Conservation (phyloP, 306 rosid genomes). For the Lathyrus sativus region DNA sequence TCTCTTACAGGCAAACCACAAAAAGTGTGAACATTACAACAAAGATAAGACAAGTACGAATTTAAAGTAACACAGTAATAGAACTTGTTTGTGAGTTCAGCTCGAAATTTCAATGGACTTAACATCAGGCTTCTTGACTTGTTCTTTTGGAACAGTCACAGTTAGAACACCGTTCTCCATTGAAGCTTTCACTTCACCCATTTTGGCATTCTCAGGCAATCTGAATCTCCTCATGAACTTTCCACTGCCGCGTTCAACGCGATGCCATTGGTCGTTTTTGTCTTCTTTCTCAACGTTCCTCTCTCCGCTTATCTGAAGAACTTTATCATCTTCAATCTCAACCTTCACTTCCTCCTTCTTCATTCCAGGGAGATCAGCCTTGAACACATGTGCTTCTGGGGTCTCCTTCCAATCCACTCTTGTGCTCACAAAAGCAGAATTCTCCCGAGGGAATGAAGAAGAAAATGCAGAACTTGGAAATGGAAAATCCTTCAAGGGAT, state of each 20-base stretch:
- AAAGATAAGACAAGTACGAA: not conserved
- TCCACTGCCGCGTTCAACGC: not conserved
- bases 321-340: not conserved
- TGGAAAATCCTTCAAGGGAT: not conserved
- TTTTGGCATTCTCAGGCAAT: slow-evolving; percentile 12
- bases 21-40: not conserved
- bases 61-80: not conserved
- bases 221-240: not conserved
- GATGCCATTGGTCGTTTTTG: not conserved
- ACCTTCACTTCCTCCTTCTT: slow-evolving; percentile 6
- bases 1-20: not conserved
- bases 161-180: slow-evolving; percentile 53
- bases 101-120: slow-evolving; percentile 43
- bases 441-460: not conserved
- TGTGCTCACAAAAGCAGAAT: slow-evolving; percentile 3
- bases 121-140: slow-evolving; percentile 37
- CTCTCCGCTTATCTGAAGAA: slow-evolving; percentile 13
- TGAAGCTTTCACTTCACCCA: slow-evolving; percentile 39
- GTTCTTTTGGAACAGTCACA: slow-evolving; percentile 42
- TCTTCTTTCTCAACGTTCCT: not conserved
- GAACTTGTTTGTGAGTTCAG: not conserved
- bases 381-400: not conserved
- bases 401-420: slow-evolving; percentile 11
- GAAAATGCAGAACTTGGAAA: not conserved
- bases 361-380: slow-evolving; percentile 1